phyloP scores from a whole-genome alignment of 2,329 filamentous ascomycete genomes.

The Coniochaeta hoffmannii region DNA sequence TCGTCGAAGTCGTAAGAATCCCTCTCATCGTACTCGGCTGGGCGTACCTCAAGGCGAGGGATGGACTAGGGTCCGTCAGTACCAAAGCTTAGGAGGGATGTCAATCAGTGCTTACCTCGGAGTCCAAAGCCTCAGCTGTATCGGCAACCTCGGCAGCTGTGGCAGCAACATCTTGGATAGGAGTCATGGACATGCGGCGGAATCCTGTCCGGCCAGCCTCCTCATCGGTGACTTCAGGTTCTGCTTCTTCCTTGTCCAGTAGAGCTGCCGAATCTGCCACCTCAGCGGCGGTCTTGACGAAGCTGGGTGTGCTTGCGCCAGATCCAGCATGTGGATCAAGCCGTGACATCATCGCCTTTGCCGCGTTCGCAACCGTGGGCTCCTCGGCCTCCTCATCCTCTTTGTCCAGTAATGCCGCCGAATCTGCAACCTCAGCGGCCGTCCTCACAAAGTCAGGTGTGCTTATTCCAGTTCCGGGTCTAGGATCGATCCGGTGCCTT shows the following conservation, averaged over 20 bases:
- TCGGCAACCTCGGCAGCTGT: conserved; percentile 38
- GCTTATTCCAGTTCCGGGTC: background rate
- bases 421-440: conserved; percentile 24
- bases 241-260: conserved; percentile 21
- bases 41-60: background rate
- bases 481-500: background rate
- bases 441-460: background rate
- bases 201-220: conserved; percentile 23
- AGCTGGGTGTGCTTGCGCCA: conserved; percentile 18
- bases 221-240: conserved; percentile 23
- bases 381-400: conserved; percentile 12
- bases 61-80: conserved; percentile 2
- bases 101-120: conserved; percentile 4
- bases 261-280: conserved; percentile 26
- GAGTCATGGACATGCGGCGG: conserved; percentile 27
- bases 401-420: conserved; percentile 22
- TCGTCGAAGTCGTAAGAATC: background rate
- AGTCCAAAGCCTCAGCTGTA: conserved; percentile 29
- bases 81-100: background rate
- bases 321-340: conserved; percentile 9
- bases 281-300: conserved; percentile 22
- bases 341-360: conserved; percentile 7
- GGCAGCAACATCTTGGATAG: conserved; percentile 31
- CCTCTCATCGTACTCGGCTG: conserved; percentile 1
- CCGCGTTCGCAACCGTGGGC: conserved; percentile 7